Percentiles rank a stretch among this genome's conserved stretches.
These are phyloP conservation scores for Grosmannia huntii DNA, from an alignment of 2,329 filamentous ascomycete species.

Conservation along the genomic window DNA sequence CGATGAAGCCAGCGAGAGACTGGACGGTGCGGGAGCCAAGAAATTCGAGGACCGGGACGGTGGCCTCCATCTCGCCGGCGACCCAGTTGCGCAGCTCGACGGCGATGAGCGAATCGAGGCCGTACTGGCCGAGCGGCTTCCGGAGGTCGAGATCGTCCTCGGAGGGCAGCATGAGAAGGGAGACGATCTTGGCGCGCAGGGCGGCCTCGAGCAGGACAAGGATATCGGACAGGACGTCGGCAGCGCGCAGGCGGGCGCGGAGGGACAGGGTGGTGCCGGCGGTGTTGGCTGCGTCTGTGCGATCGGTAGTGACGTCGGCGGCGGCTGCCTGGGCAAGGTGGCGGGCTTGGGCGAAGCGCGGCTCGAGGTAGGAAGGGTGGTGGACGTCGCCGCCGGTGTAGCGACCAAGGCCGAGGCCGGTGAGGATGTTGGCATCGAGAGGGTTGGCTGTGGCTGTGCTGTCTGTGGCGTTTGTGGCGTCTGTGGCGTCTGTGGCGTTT, in stretches of 20 bases:
- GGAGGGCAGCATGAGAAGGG: conserved; percentile 7
- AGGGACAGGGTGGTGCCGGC: conserved; percentile 1
- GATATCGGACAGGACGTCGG: conserved; percentile 1
- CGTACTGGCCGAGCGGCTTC: conserved; percentile 9
- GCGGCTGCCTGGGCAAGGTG: conserved; percentile 2
- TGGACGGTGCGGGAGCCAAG: conserved; percentile 8
- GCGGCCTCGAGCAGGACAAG: conserved; percentile 1
- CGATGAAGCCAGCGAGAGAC: conserved; percentile 8
- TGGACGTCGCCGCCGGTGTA: conserved; percentile 9
- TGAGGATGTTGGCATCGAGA: conserved; percentile 10
- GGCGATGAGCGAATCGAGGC: conserved; percentile 12
- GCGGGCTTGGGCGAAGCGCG: conserved; percentile 9
- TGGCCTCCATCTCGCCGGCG: conserved; percentile 11
- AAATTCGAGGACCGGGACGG: conserved; percentile 12
- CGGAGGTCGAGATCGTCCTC: conserved; percentile 9
- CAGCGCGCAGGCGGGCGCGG: conserved; percentile 6
- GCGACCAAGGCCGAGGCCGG: conserved; percentile 11
- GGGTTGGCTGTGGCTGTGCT: not conserved
- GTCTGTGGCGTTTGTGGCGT: not conserved
- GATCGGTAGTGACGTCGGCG: not conserved
- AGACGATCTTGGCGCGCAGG: conserved; percentile 8
- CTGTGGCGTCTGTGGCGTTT: not conserved
- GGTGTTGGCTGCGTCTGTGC: not conserved
- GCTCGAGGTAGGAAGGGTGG: conserved; percentile 10
- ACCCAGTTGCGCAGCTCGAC: conserved; percentile 13